Evolutionary conservation across 129 eudicot genomes (phyloP), one percentile per base, ranked within the genome.

Genomic region (Flaveria robusta): DNA sequence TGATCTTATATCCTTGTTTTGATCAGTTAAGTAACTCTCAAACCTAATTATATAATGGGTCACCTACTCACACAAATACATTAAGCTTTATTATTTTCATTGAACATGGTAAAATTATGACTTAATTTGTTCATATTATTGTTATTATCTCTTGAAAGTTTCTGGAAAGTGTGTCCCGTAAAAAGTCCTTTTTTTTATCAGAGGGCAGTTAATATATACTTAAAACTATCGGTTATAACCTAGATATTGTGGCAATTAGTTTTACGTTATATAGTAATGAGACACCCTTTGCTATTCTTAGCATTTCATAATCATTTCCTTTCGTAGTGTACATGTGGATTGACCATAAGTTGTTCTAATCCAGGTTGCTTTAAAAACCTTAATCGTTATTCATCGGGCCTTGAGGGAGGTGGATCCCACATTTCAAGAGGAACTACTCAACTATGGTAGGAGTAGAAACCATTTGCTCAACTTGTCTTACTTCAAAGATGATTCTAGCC

Each of bases 331-430:
- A 65, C 65, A 77, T 70, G 42, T 58, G 70, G 6, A 24, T 52
- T 80, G 51, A 79, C 77, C 62, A 60, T 66, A 52, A 4, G 39
- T 5, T 34, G 45, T 80, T 31, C 14, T 72, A 66, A 49, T 72
- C 27, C 86, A 91, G 97, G 97, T 91, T 62, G 97, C 97, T 51
- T 71, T 91, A 69, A 91, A 91, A 75, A 85, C 86, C 65, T 79
- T 91, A 74, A 79, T 91, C 66, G 85, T 91, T 42, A 86, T 91
- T 76, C 97, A 91, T 85, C 91, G 97, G 49, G 88, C 92, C 70
- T 69, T 88, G 29, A 88, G 94, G 76, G 97, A 91, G 76, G 85
- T 85, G 75, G 95, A 79, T 75, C 90, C 86, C 31, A 77, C 91
- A 18, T 79, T 91, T 72, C 85, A 82, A 23, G 87, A 85, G 78